Evolutionary conservation across 1,284 basidiomycete genomes (phyloP).

Genomic region (Tremellales sp.): DNA sequence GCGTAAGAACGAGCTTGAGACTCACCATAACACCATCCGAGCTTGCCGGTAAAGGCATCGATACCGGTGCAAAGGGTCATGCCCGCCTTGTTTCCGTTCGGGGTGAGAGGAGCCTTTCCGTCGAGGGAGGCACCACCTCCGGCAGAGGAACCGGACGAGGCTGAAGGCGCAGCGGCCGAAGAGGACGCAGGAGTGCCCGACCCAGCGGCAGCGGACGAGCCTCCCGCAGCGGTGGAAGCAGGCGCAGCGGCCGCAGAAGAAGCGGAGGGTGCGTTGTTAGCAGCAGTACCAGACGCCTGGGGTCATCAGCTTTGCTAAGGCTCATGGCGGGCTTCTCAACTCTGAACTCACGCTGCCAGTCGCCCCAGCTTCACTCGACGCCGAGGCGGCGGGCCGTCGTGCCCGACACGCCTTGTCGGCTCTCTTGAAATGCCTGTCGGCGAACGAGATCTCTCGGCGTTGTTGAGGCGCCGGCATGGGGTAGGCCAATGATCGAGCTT

Average conservation of each 20-base stretch:
- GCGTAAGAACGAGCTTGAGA: background rate
- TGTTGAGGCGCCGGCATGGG: too few relatives aligned
- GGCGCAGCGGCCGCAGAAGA: background rate
- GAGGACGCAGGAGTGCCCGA: background rate
- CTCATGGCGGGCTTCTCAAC: too few relatives aligned
- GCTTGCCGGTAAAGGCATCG: constrained; percentile 29
- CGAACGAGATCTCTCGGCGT: too few relatives aligned
- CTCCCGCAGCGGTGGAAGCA: background rate
- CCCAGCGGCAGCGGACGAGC: too few relatives aligned
- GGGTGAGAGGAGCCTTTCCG: constrained; percentile 12
- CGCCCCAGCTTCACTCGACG: too few relatives aligned
- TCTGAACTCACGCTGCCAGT: too few relatives aligned
- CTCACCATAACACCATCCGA: constrained; percentile 47
- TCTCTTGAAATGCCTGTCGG: too few relatives aligned
- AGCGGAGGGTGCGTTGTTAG: background rate
- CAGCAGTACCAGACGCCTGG: too few relatives aligned
- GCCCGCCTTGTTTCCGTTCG: constrained; percentile 45
- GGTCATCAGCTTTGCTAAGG: too few relatives aligned
- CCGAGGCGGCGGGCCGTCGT: too few relatives aligned
- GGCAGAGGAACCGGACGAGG: background rate
- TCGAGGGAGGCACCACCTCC: background rate
- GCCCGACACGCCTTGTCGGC: too few relatives aligned
- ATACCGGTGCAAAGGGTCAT: constrained; percentile 29
- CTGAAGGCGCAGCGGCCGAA: background rate
- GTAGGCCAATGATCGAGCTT: too few relatives aligned